Base-by-base conservation (phyloP, 345 rosid species). In the Eucalyptus marginata region DNA sequence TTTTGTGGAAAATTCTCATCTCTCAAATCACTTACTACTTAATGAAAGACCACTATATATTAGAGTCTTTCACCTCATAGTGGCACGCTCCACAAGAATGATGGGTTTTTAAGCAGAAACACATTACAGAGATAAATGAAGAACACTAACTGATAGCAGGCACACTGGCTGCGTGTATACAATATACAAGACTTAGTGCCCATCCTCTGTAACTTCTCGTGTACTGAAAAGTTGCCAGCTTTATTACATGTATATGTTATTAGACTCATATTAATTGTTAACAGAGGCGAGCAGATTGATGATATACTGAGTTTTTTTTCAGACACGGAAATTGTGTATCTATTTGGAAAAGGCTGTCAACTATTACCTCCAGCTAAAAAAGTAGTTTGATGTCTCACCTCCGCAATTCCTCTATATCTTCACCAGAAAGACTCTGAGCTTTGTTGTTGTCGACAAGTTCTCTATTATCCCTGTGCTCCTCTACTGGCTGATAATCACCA, bases 401-500 rank as follows among this genome's bases (percentile, higher is more conserved):
- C 88, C 96, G 93, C 94, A 98, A 93, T 90, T 91, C 96, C 89
- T 95, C 99, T 87, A 98, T 97, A 89, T 94, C 98, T 87, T 96
- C 97, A 84, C 98, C 94, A 10, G 94, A 94, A 62, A 97, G 95
- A 47, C 89, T 93, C 87, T 97, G 99, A 3, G 99, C 98, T 93
- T 94, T 93, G 89, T 98, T 97, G 86, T 98, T 94, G 89, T 98
- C 99, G 22, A 97, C 91, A 56, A 97, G 58, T 14, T 93, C 95
- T 46, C 99, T 88, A 90, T 98, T 96, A 76, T 97, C 99, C 88
- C 93, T 91, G 20, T 91, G 89, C 89, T 97, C 99, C 2, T 92
- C 95, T 47, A 46, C 91, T 15, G 91, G 85, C 90, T 93, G 91
- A 89, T 87, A 62, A 64, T 89, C 90, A 36, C 80, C 93, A 88